Conservation (phyloP, 1,284 basidiomycete species). For the Ustilago cynodontis region DNA sequence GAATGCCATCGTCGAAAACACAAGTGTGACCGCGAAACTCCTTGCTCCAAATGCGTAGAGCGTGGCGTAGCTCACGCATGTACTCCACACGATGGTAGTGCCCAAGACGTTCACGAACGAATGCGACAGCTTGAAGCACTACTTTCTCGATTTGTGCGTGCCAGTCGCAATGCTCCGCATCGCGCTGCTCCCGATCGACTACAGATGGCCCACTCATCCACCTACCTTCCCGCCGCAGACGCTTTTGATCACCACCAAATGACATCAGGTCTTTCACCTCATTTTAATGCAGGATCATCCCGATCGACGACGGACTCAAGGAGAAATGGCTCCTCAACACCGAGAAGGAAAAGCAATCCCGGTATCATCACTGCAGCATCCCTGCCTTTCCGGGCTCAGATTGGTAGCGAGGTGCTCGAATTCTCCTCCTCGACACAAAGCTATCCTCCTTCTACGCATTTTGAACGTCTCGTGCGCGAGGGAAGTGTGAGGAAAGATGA, state of each 20-base stretch:
- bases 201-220: not conserved
- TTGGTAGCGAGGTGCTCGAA: constrained; percentile 25
- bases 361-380: constrained; percentile 30
- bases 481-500: constrained; percentile 9
- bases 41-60: constrained; percentile 35
- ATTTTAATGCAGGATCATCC: not conserved
- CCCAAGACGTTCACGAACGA: constrained; percentile 18
- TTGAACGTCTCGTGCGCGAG: constrained; percentile 27
- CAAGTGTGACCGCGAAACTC: constrained; percentile 42
- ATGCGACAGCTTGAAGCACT: constrained; percentile 21
- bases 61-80: constrained; percentile 27
- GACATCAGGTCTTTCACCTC: not conserved
- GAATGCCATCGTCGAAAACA: constrained; percentile 46
- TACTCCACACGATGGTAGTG: constrained; percentile 21
- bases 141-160: constrained; percentile 12
- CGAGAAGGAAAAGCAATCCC: constrained; percentile 20
- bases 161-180: not conserved
- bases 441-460: constrained; percentile 33
- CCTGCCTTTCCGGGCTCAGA: constrained; percentile 23
- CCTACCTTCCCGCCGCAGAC: not conserved
- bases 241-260: not conserved
- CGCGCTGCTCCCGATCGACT: not conserved
- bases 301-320: not conserved
- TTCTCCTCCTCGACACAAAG: constrained; percentile 26
- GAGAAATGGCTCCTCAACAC: constrained; percentile 3